Base-by-base conservation (phyloP, 306 rosid species). In the Vachellia pachyceras region DNA sequence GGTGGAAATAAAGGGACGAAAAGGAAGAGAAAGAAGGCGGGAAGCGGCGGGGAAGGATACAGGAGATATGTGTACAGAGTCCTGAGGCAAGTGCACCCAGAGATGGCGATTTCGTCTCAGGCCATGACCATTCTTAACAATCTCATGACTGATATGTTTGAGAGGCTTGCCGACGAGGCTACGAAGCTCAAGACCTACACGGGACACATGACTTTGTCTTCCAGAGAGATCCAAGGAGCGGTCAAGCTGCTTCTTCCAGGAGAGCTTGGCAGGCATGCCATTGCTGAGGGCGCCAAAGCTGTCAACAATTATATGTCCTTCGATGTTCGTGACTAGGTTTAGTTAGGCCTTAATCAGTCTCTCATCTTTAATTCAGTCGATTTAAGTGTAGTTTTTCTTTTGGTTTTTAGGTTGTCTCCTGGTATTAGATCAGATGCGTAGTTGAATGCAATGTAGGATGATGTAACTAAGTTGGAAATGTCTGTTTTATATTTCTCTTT, bases 61-160 rank as follows among this genome's bases (percentile, higher is more conserved):
- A 86, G 86, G 80, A 89, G 89, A 77, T 95, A 95, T 41, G 89
- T 91, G 82, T 82, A 73, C n/a, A 89, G 12, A 83, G 93, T 92
- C 7, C 22, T 91, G 85, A 93, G 91, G 75, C 94, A 90, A 65
- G 97, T 95, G 52, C 99, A 95, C 25, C 99, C 97, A 10, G 93
- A 83, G 4, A 47, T 91, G 87, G 94, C 88, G 5, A 82, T 91
- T 17, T 89, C 97, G 3, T 86, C 88, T 0, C 82, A 88, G 73
- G 89, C 91, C 46, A 91, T 91, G 97, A 79, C 83, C 2, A 33
- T 89, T 33, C 18, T 95, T 11, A 89, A 91, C 82, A 95, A 90
- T 60, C 78, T 90, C 60, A 92, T 95, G 97, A 79, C 69, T 60
- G 99, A 95, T 85, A 90, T 95, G 95, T 91, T 92, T 79, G 95